Base-by-base conservation (phyloP, 2,329 filamentous ascomycete genomes). In the Cladobotryum mycophilum region DNA sequence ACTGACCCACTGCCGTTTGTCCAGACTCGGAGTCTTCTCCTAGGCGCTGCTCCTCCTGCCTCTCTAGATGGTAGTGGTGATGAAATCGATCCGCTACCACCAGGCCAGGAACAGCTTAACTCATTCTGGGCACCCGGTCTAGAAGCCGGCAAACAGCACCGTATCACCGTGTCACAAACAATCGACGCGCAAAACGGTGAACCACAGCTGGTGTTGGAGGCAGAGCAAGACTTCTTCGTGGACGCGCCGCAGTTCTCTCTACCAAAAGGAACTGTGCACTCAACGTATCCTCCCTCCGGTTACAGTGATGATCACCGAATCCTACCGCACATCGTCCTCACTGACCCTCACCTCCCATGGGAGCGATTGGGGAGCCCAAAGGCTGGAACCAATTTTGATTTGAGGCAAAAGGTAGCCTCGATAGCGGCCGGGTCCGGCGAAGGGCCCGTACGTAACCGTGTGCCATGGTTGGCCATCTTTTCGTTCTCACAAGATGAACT, bases 281-380 rank as follows among this genome's bases (percentile, higher is more conserved):
- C 64, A 0, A 47, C 59, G 0, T 75, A 73, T 53, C 74, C 74
- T 0, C 68, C 70, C 0, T 44, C 58, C 1, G 73, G 71, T 1
- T 62, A 72, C 45, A 38, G 53, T 0, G 73, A 67, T n/a, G 51
- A 61, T 1, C 51, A 49, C 4, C 35, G 58, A 0, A 64, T 69
- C 1, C 55, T 76, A 3, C 74, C 74, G 1, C 73, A 76, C 55
- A 55, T 76, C 0, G 69, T 76, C 4, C 60, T 76, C 17, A 70
- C 56, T 1, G 70, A 76, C 52, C 67, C 71, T 0, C 63, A 68
- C 48, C 53, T 75, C 1, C 73, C 73, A 0, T 76, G 74, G 74
- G 68, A 72, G 54, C 53, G 70, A 1, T 14, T 56, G 0, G 64
- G 53, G 1, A 66, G 58, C 15, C 50, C 49, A 1, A 53, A 41